These are phyloP conservation scores for Apiotrichum siamense DNA, from an alignment of 1,284 basidiomycete genomes.

Conservation along the genomic window DNA sequence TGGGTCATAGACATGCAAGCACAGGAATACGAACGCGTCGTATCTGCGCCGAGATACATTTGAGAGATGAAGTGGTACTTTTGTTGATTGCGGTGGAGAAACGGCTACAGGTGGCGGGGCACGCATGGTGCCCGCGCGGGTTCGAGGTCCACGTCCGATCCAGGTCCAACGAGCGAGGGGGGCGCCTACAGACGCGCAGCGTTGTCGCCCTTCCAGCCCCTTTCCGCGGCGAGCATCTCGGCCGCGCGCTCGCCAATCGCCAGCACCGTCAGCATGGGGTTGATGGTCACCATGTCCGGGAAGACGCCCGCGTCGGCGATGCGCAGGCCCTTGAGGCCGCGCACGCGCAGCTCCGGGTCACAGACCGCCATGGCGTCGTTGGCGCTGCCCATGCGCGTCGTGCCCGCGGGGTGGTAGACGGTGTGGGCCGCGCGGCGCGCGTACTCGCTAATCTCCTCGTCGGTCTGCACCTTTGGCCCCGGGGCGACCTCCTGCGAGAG, in stretches of 20 bases:
- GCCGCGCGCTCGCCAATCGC: constrained; percentile 16
- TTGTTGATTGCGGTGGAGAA: too few relatives aligned
- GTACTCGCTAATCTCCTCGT: constrained; percentile 19
- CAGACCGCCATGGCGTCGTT: constrained; percentile 9
- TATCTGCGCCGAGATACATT: too few relatives aligned
- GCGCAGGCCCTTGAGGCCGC: constrained; percentile 16
- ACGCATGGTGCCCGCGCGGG: too few relatives aligned
- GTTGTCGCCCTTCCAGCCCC: constrained; percentile 17
- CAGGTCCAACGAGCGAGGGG: background rate
- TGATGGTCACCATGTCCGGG: constrained; percentile 18
- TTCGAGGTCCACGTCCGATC: background rate
- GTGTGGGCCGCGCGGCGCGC: constrained; percentile 18
- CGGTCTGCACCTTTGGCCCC: constrained; percentile 6
- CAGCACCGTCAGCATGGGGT: constrained; percentile 20
- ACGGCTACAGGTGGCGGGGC: too few relatives aligned
- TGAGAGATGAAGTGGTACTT: too few relatives aligned
- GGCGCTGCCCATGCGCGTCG: constrained; percentile 12
- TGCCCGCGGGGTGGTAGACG: constrained; percentile 21
- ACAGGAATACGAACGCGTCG: too few relatives aligned
- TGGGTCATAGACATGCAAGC: too few relatives aligned
- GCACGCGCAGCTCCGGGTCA: constrained; percentile 12
- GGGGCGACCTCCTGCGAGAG: constrained; percentile 16
- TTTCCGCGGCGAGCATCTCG: constrained; percentile 12
- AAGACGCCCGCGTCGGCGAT: constrained; percentile 19
- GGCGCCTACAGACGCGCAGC: constrained; percentile 8